Base-by-base conservation (phyloP, 495 filamentous ascomycete genomes). In the Aspergillus ellipticus region DNA sequence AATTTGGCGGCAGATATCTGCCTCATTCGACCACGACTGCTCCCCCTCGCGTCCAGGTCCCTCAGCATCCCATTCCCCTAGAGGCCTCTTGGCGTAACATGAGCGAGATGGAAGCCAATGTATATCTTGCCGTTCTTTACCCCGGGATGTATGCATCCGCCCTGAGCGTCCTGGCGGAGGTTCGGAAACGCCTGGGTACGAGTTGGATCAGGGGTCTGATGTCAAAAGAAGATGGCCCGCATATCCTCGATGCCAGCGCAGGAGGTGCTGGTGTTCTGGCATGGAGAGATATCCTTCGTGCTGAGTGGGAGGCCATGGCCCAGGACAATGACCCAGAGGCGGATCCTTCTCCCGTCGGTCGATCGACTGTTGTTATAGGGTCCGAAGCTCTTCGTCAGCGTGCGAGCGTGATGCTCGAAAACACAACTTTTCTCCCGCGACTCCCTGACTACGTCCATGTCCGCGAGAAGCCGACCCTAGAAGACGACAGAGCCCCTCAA, bases 351-450 rank as follows among this genome's bases (percentile, higher is more conserved):
- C 82, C 84, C 2, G 61, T 81, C 46, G 85, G 85, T 0, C 79
- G 73, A 58, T 81, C 84, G 6, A 85, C 84, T 0, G 84, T 88
- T 8, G 59, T 90, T 5, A 79, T 81, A 8, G 86, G 77, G 0
- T 83, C 87, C 1, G 75, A 79, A n/a, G 53, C 76, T 2, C 78
- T 98, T 31, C 85, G 90, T n/a, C 74, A 89, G 20, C 87, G 92
- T 16, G 80, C 89, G 15, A 88, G 89, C 51, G 73, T 71, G 28
- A 80, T 97, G 55, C 79, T 98, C 10, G 83, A 94, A 13, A 87
- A 97, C 63, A 97, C 94, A 0, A 90, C 85, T 0, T 97, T 98
- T 66, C 79, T 98, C 21, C 94, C 94, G 10, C 88, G 92, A 2
- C 74, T 97, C 24, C 94, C 94, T n/a, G 91, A 98, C 62, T 90